A percentile compares a stretch with the other conserved stretches of the same genome.
These are phyloP conservation scores for Jaapia argillacea DNA, from an alignment of 768 basidiomycete species.

Conservation along the genomic window DNA sequence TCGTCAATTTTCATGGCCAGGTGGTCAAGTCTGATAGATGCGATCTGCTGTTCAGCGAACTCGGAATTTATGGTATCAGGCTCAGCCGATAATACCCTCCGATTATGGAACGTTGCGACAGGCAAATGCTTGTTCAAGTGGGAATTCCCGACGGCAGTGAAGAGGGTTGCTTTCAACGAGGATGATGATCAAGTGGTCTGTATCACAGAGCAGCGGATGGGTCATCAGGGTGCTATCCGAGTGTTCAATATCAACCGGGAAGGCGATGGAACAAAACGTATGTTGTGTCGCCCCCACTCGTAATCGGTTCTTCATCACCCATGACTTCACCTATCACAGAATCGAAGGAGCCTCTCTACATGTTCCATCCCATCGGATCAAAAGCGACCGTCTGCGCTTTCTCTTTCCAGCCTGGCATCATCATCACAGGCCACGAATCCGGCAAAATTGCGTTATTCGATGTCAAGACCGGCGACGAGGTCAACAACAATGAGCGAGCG, in stretches of 20 bases:
- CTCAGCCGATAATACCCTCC: constrained; percentile 88
- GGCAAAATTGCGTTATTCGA: constrained; percentile 93
- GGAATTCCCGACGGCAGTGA: constrained; percentile 98
- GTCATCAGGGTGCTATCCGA: constrained; percentile 80
- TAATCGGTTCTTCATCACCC: neutral
- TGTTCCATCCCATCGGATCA: constrained; percentile 85
- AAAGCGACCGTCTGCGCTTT: constrained; percentile 98
- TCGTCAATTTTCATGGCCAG: neutral
- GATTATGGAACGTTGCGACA: constrained; percentile 80
- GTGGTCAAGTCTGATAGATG: neutral
- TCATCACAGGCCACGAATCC: constrained; percentile 94
- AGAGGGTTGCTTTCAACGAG: constrained; percentile 87
- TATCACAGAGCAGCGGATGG: constrained; percentile 97
- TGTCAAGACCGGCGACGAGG: constrained; percentile 76
- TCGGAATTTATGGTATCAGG: constrained; percentile 85
- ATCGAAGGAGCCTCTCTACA: constrained; percentile 57
- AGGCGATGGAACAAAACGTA: constrained; percentile 74
- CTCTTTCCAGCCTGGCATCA: constrained; percentile 61
- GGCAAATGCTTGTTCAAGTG: constrained; percentile 92
- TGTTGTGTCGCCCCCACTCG: constrained; percentile 21
- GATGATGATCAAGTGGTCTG: constrained; percentile 79
- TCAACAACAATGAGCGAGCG: constrained; percentile 75
- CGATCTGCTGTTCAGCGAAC: constrained; percentile 42
- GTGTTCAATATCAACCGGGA: constrained; percentile 83
- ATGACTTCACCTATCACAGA: constrained; percentile 34